Percentiles rank a stretch among this genome's conserved stretches.
phyloP scores from a whole-genome alignment of 495 filamentous ascomycete species.

The Annulohypoxylon moriforme region DNA sequence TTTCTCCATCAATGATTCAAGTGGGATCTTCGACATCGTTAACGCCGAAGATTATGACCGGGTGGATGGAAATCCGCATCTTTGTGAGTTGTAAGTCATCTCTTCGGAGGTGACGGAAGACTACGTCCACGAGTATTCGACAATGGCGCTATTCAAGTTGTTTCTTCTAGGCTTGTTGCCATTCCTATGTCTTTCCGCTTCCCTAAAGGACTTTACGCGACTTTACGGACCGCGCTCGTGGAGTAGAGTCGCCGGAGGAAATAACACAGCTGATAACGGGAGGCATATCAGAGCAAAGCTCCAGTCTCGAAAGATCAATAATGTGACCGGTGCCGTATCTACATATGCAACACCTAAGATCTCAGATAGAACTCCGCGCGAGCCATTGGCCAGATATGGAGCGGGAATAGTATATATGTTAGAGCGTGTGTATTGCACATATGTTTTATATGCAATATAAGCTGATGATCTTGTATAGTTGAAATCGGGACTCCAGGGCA shows the following conservation, averaged over 20 bases:
- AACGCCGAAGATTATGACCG: slow-evolving; percentile 27
- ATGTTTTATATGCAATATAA: no score
- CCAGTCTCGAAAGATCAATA: slow-evolving; percentile 39
- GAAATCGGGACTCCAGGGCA: slow-evolving; percentile 59
- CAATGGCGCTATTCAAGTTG: slow-evolving; percentile 35
- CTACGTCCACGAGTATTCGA: slow-evolving; percentile 15
- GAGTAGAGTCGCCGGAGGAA: slow-evolving; percentile 5
- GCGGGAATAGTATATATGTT: slow-evolving; percentile 56
- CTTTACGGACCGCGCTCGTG: slow-evolving; percentile 5
- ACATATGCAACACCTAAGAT: background rate
- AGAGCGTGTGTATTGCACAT: slow-evolving; percentile 44
- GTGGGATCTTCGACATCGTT: slow-evolving; percentile 8
- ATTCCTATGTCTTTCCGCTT: slow-evolving; percentile 23
- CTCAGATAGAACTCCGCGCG: slow-evolving; percentile 28
- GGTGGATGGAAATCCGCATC: slow-evolving; percentile 31
- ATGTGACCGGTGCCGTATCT: slow-evolving; percentile 26
- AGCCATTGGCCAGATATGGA: slow-evolving; percentile 42
- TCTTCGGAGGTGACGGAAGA: slow-evolving; percentile 34
- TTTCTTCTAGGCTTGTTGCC: slow-evolving; percentile 34
- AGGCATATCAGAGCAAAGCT: slow-evolving; percentile 42
- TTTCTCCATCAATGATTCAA: slow-evolving; percentile 17
- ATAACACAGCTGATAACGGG: slow-evolving; percentile 2
- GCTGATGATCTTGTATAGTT: slow-evolving; percentile 44
- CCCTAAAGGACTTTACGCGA: background rate
- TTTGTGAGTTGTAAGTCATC: slow-evolving; percentile 29